Evolutionary conservation across 2,329 filamentous ascomycete genomes (phyloP).

Genomic region (Diplocarpon mali): DNA sequence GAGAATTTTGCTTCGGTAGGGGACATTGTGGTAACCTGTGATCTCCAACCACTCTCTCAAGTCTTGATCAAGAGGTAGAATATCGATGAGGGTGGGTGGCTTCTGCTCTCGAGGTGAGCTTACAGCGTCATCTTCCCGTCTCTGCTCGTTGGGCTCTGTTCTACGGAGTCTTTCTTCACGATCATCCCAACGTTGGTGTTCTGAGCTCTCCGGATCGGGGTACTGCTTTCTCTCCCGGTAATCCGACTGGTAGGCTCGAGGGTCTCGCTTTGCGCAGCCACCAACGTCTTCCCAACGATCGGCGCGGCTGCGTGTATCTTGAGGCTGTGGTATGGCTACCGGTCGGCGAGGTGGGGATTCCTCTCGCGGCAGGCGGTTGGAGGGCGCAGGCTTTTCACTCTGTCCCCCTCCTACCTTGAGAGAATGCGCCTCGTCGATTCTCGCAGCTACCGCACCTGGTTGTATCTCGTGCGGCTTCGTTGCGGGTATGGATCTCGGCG

Average conservation of each 20-base stretch:
- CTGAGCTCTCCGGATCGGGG: conserved; percentile 11
- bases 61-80: conserved; percentile 23
- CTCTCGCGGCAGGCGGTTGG: conserved; percentile 4
- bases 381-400: neutral
- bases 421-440: conserved; percentile 10
- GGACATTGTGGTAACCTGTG: conserved; percentile 27
- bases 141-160: conserved; percentile 8
- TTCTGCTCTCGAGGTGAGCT: conserved; percentile 8
- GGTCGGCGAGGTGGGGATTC: conserved; percentile 15
- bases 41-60: conserved; percentile 29
- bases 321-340: conserved; percentile 10
- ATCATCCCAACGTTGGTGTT: conserved; percentile 8
- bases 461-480: conserved; percentile 16
- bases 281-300: conserved; percentile 18
- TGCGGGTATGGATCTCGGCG: conserved; percentile 8
- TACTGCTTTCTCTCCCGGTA: conserved; percentile 14
- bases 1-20: conserved; percentile 26
- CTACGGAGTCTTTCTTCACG: conserved; percentile 16
- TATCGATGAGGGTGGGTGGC: conserved; percentile 16
- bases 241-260: conserved; percentile 2
- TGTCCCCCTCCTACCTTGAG: conserved; percentile 12
- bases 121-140: conserved; percentile 12
- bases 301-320: conserved; percentile 11
- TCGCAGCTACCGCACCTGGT: conserved; percentile 7
- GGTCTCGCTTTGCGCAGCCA: conserved; percentile 10